Evolutionary conservation across 495 filamentous ascomycete species (phyloP).

Genomic region (Xylaria longipes): DNA sequence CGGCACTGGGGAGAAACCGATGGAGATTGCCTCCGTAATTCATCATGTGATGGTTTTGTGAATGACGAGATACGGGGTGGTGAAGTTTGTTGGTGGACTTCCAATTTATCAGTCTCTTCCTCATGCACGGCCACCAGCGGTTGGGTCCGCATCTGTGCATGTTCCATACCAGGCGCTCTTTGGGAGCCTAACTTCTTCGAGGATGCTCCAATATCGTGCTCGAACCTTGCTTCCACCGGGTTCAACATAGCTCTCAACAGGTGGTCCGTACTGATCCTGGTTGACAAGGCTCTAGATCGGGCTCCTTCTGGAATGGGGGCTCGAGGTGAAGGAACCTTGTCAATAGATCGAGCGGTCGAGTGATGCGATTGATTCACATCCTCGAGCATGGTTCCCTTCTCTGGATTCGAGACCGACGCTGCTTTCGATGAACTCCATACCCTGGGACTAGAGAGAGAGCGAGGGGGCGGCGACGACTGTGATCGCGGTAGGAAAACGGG

Average conservation of each 20-base stretch:
- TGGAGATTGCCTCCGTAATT: constrained; percentile 1
- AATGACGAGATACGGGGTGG: neutral
- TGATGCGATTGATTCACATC: neutral
- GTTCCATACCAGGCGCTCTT: neutral
- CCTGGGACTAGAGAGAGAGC: neutral
- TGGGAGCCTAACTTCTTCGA: neutral
- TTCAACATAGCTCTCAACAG: constrained; percentile 14
- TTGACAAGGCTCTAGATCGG: constrained; percentile 5
- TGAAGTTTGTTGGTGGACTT: neutral
- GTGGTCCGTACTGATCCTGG: constrained; percentile 4
- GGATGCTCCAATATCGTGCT: constrained; percentile 2
- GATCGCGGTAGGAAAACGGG: constrained; percentile 11
- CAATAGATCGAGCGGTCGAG: neutral
- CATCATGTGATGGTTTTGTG: neutral
- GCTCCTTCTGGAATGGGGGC: neutral
- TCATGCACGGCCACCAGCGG: constrained; percentile 9
- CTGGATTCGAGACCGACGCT: neutral
- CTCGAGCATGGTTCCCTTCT: neutral
- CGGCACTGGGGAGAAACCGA: neutral
- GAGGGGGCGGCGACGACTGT: neutral
- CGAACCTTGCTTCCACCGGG: constrained; percentile 7
- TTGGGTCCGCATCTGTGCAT: neutral
- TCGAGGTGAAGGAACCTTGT: neutral
- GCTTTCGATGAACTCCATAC: constrained; percentile 29
- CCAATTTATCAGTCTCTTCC: neutral